These are phyloP conservation scores for Schoenoplectus tabernaemontani DNA, from an alignment of 202 grass and related monocot genomes.

Conservation along the genomic window DNA sequence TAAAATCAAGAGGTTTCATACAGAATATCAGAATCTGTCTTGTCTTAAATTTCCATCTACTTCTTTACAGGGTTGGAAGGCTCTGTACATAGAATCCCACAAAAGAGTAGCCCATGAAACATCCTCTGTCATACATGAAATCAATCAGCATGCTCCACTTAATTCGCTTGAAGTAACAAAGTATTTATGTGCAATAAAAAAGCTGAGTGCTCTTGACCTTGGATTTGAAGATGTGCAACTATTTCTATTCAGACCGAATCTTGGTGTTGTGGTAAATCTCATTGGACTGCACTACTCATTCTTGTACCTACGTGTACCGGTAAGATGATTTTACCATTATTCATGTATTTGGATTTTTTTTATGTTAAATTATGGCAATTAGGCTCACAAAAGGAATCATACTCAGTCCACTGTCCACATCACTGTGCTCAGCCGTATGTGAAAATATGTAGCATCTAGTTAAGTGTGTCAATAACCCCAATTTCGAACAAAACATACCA, in stretches of 20 bases:
- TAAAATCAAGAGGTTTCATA: no score
- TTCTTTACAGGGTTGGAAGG: conserved; percentile 53
- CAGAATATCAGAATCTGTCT: background rate
- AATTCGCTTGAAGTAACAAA: conserved; percentile 64
- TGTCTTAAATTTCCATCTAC: background rate
- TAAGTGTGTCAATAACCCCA: background rate
- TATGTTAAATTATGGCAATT: background rate
- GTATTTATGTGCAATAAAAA: conserved; percentile 56
- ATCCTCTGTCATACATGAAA: conserved; percentile 45
- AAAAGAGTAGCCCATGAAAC: conserved; percentile 38
- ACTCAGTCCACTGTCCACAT: background rate
- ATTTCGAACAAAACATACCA: background rate
- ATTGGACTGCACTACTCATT: conserved; percentile 73
- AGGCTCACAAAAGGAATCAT: background rate
- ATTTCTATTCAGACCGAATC: conserved; percentile 62
- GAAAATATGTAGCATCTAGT: background rate
- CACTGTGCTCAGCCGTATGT: background rate
- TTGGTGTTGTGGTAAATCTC: conserved; percentile 54
- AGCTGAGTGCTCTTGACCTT: conserved; percentile 42
- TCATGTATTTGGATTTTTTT: background rate
- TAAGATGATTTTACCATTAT: conserved; percentile 22
- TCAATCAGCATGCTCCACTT: conserved; percentile 32
- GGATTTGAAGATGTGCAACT: conserved; percentile 62
- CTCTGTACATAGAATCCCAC: conserved; percentile 55
- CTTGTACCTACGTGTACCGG: conserved; percentile 46